Evolutionary conservation across 495 filamentous ascomycete species (phyloP).

Genomic region (Penicillium manginii): DNA sequence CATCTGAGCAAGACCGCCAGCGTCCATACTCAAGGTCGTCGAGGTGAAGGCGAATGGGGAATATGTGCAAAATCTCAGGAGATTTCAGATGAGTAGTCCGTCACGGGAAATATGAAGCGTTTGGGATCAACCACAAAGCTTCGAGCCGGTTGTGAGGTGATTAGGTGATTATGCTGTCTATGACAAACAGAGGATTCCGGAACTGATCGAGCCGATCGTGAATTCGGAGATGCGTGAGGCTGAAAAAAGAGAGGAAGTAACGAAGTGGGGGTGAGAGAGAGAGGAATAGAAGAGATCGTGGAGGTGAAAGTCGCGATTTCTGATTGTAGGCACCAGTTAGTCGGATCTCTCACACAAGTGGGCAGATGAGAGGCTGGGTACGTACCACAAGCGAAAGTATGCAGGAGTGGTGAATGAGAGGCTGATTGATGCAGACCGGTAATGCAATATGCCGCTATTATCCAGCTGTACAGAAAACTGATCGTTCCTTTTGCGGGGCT

Average conservation of each 20-base stretch:
- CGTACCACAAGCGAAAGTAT: constrained; percentile 32
- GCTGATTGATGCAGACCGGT: constrained; percentile 19
- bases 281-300: constrained; percentile 6
- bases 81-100: constrained; percentile 12
- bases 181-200: constrained; percentile 23
- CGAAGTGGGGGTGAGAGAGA: constrained; percentile 20
- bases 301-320: constrained; percentile 23
- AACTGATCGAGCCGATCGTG: constrained; percentile 4
- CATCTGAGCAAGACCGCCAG: constrained; percentile 99
- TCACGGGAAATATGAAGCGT: constrained; percentile 15
- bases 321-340: constrained; percentile 1
- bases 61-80: constrained; percentile 39
- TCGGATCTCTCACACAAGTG: constrained; percentile 1
- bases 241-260: constrained; percentile 17
- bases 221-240: neutral
- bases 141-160: constrained; percentile 29
- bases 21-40: constrained; percentile 81
- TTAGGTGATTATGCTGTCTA: constrained; percentile 45
- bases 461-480: constrained; percentile 30
- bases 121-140: constrained; percentile 41
- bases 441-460: constrained; percentile 21
- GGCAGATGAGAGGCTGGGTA: neutral
- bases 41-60: constrained; percentile 23
- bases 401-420: constrained; percentile 20
- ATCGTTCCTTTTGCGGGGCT: neutral